phyloP scores from a whole-genome alignment of 2,329 filamentous ascomycete genomes.

The Botrytis porri region DNA sequence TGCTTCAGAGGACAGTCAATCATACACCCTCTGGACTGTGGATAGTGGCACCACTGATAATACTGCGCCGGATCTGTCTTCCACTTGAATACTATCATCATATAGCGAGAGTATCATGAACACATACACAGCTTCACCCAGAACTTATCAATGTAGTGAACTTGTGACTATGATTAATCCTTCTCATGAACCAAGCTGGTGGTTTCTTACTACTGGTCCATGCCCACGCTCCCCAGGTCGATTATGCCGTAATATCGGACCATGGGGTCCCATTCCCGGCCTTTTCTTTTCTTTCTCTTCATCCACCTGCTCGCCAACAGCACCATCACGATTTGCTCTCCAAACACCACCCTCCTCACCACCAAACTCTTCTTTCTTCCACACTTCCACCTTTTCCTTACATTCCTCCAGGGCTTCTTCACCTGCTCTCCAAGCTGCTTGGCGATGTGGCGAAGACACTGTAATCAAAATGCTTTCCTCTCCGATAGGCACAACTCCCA shows the following conservation, averaged over 20 bases:
- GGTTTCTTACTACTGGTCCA: slow-evolving; percentile 31
- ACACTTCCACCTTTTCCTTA: slow-evolving; percentile 87
- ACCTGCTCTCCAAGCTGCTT: slow-evolving; percentile 81
- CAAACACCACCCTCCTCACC: slow-evolving; percentile 73
- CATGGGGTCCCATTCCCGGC: slow-evolving; percentile 25
- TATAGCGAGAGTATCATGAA: background rate
- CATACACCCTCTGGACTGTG: background rate
- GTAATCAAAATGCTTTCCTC: slow-evolving; percentile 92
- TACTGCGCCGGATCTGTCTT: too few species aligned
- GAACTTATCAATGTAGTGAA: background rate
- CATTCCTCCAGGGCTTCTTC: slow-evolving; percentile 86
- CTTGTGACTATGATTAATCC: background rate
- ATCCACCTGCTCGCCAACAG: slow-evolving; percentile 33
- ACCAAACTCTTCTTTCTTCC: slow-evolving; percentile 89
- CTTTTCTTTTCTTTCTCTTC: slow-evolving; percentile 13
- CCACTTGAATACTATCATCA: background rate
- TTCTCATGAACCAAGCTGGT: slow-evolving; percentile 4
- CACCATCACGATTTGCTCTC: slow-evolving; percentile 82
- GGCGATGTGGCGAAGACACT: slow-evolving; percentile 77
- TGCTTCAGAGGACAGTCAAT: background rate
- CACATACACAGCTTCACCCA: background rate
- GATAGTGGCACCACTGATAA: background rate
- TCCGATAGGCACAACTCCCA: slow-evolving; percentile 83
- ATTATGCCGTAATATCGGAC: slow-evolving; percentile 28
- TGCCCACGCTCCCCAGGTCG: slow-evolving; percentile 33